phyloP scores from a whole-genome alignment of 495 filamentous ascomycete species.

The Daldinia caldariorum region DNA sequence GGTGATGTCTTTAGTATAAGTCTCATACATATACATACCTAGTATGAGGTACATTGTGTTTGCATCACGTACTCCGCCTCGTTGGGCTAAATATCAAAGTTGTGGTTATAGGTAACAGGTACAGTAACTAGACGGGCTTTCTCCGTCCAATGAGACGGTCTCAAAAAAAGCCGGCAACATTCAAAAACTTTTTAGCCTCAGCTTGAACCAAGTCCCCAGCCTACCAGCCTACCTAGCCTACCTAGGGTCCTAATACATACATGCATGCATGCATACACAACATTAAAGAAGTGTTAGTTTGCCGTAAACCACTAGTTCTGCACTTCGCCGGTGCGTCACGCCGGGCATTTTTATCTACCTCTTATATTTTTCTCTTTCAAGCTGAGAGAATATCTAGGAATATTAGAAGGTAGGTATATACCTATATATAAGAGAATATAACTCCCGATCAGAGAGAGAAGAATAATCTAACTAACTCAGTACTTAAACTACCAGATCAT shows the following conservation, averaged over 20 bases:
- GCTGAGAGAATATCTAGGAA: no score
- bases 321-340: conserved; percentile 40
- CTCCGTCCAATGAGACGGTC: not conserved
- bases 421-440: not conserved
- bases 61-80: not conserved
- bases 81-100: not conserved
- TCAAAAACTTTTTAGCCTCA: conserved; percentile 1
- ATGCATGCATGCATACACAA: no score
- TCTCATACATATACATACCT: not conserved
- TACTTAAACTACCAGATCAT: no score
- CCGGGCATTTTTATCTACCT: conserved; percentile 15
- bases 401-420: not conserved
- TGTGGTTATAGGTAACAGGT: not conserved
- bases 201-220: no score
- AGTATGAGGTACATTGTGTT: no score
- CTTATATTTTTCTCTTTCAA: no score
- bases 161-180: not conserved
- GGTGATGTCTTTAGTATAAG: not conserved
- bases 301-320: conserved; percentile 9
- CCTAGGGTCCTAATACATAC: no score
- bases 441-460: not conserved
- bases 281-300: no score
- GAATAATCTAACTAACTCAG: no score
- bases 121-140: not conserved
- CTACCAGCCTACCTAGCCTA: no score